Conservation (phyloP, 768 basidiomycete genomes). For the Dendrothele bispora region DNA sequence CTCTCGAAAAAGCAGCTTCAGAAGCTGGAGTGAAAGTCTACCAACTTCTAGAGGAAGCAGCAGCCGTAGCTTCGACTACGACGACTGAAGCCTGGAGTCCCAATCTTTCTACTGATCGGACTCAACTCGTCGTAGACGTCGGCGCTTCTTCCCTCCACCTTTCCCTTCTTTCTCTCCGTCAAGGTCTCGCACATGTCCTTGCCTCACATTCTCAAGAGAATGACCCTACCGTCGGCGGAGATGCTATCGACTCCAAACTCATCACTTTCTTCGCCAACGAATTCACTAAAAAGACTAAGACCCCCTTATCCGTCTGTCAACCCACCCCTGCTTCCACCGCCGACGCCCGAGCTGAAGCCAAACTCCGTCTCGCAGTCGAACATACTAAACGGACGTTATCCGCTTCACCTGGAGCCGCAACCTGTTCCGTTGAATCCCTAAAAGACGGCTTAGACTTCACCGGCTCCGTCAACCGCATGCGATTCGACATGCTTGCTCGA, state of each 20-base stretch:
- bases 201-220: conserved; percentile 48
- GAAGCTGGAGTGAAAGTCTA: conserved; percentile 83
- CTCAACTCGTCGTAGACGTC: conserved; percentile 78
- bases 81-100: conserved; percentile 43
- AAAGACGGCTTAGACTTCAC: conserved; percentile 94
- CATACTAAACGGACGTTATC: conserved; percentile 92
- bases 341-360: conserved; percentile 89
- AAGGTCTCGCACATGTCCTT: conserved; percentile 70
- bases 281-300: conserved; percentile 95
- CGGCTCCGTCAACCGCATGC: conserved; percentile 60
- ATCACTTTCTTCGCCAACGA: conserved; percentile 93
- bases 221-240: conserved; percentile 62
- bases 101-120: conserved; percentile 58
- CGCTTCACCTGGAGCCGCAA: conserved; percentile 84
- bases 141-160: conserved; percentile 73
- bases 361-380: conserved; percentile 88
- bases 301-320: conserved; percentile 63
- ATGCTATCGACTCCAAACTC: conserved; percentile 77
- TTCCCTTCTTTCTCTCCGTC: conserved; percentile 69
- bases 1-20: conserved; percentile 70
- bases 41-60: conserved; percentile 86
- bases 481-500: conserved; percentile 63
- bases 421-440: conserved; percentile 90
- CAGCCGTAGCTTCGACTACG: conserved; percentile 66
- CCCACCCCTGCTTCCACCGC: conserved; percentile 37